phyloP scores from a whole-genome alignment of 495 filamentous ascomycete species.

The Cercophora scortea region DNA sequence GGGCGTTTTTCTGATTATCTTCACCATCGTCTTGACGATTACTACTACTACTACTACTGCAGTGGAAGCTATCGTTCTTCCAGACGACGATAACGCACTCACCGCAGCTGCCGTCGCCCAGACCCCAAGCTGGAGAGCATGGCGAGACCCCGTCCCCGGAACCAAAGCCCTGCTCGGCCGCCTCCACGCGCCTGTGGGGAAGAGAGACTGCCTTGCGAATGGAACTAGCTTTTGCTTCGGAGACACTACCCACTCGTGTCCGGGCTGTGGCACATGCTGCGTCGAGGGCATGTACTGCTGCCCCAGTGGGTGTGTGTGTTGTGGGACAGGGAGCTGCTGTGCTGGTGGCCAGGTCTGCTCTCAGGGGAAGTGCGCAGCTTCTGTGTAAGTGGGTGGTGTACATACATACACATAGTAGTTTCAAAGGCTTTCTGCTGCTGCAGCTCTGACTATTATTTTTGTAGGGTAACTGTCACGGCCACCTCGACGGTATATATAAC shows the following conservation, averaged over 20 bases:
- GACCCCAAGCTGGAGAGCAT: too few species aligned
- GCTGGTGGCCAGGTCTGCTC: conserved; percentile 18
- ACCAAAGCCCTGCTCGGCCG: too few species aligned
- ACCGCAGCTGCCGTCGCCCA: too few species aligned
- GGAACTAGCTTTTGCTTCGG: conserved; percentile 28
- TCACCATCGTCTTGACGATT: too few species aligned
- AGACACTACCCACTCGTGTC: conserved; percentile 17
- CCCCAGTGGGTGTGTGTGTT: conserved; percentile 12
- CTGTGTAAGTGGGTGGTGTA: conserved; percentile 14
- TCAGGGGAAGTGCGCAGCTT: conserved; percentile 15
- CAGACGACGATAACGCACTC: too few species aligned
- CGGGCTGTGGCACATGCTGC: conserved; percentile 22
- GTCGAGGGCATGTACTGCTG: conserved; percentile 19
- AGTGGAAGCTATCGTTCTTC: too few species aligned
- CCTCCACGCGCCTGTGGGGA: not conserved
- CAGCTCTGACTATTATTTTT: too few species aligned
- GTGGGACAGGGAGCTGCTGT: conserved; percentile 21
- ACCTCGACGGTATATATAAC: conserved; percentile 13
- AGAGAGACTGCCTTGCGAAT: conserved; percentile 22
- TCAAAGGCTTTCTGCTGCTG: not conserved
- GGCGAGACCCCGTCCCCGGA: too few species aligned
- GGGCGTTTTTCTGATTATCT: too few species aligned
- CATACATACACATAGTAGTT: not conserved
- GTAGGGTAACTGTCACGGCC: conserved; percentile 9
- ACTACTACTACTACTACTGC: too few species aligned